These are phyloP conservation scores for Periconia sp. DNA, from an alignment of 2,329 filamentous ascomycete genomes.

Conservation along the genomic window DNA sequence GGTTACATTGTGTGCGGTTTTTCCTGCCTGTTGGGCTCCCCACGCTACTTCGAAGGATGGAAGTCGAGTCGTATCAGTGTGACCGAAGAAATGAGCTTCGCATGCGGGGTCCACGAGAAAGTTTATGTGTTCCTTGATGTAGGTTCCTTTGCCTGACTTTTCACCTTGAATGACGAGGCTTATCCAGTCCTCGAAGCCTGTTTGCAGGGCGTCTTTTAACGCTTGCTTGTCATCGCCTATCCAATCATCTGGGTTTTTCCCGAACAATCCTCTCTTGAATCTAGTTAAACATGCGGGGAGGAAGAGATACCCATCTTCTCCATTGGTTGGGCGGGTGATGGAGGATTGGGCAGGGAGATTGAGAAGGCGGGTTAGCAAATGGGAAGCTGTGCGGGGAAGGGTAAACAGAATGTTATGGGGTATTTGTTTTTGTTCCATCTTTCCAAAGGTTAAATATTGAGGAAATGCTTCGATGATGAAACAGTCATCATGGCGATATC, in stretches of 20 bases:
- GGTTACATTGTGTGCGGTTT: slow-evolving; percentile 13
- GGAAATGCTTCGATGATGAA: neutral
- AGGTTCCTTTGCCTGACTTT: slow-evolving; percentile 9
- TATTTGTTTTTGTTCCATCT: neutral
- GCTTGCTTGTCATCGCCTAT: slow-evolving; percentile 2
- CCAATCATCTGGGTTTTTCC: slow-evolving; percentile 11
- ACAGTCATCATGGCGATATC: neutral
- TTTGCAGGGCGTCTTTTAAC: slow-evolving; percentile 8
- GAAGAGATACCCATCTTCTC: slow-evolving; percentile 25
- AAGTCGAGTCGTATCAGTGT: neutral
- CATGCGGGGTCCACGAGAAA: slow-evolving; percentile 14
- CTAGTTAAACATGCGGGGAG: slow-evolving; percentile 9
- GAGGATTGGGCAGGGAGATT: slow-evolving; percentile 18
- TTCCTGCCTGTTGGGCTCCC: neutral
- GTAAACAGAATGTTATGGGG: slow-evolving; percentile 22
- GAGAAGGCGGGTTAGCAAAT: slow-evolving; percentile 24
- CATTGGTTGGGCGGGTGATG: slow-evolving; percentile 10
- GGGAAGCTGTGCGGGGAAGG: slow-evolving; percentile 25
- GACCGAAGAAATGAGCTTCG: slow-evolving; percentile 10
- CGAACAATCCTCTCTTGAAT: slow-evolving; percentile 8
- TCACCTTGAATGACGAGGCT: slow-evolving; percentile 5
- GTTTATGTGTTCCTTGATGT: slow-evolving; percentile 22
- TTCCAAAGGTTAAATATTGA: neutral
- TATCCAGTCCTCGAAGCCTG: slow-evolving; percentile 5
- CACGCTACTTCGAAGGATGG: neutral